A percentile compares a stretch with the other conserved stretches of the same genome.
These are phyloP conservation scores for Bipolaris cookei DNA, from an alignment of 2,329 filamentous ascomycete species.

Conservation along the genomic window DNA sequence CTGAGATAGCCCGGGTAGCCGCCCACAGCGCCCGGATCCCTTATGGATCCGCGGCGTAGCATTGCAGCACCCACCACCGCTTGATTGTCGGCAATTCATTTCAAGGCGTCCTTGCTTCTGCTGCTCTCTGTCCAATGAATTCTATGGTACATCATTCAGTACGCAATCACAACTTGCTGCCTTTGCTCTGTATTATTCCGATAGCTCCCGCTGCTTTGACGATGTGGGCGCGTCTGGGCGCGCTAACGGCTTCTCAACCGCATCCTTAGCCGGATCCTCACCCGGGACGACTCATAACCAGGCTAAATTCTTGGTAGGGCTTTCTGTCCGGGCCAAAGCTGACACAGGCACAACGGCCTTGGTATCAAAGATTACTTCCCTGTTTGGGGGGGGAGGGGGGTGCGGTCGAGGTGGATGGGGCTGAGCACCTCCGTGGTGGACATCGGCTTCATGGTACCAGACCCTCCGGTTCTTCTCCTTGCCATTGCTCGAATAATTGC, in stretches of 20 bases:
- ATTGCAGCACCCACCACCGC: constrained; percentile 6
- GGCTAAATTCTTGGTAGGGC: constrained; percentile 4
- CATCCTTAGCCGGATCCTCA: not conserved
- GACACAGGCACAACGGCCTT: constrained; percentile 10
- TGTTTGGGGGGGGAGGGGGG: not conserved
- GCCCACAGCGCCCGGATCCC: constrained; percentile 3
- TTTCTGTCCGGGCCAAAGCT: constrained; percentile 1
- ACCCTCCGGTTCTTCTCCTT: constrained; percentile 40
- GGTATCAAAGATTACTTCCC: not conserved
- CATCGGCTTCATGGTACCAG: constrained; percentile 24
- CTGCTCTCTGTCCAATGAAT: not conserved
- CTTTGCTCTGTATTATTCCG: constrained; percentile 8
- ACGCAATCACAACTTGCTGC: not conserved
- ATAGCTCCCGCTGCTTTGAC: constrained; percentile 11
- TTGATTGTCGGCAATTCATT: constrained; percentile 10
- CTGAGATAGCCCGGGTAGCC: not conserved
- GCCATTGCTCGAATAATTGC: constrained; percentile 60
- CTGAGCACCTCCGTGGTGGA: constrained; percentile 1
- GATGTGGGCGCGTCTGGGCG: not conserved
- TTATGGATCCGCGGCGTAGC: constrained; percentile 5
- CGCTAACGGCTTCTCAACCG: constrained; percentile 5
- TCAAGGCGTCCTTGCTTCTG: not conserved
- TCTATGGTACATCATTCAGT: constrained; percentile 3
- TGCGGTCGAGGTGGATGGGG: not conserved
- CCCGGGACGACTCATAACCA: constrained; percentile 4